Evolutionary conservation across 2,329 filamentous ascomycete genomes (phyloP).

Genomic region (Pseudogymnoascus destructans): DNA sequence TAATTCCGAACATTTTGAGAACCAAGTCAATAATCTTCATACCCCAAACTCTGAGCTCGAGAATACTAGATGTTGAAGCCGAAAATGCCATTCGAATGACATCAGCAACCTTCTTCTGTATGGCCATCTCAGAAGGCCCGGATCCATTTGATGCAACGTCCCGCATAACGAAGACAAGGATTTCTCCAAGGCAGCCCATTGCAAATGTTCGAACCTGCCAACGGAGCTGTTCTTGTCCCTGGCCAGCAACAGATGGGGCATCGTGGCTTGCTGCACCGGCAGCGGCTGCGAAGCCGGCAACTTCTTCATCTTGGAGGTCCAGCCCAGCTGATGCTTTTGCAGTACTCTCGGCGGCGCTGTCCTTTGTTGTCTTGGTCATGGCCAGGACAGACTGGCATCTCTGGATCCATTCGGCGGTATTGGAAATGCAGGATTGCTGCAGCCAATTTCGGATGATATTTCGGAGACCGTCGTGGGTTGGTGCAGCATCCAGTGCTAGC

Average conservation of each 20-base stretch:
- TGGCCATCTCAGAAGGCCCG: conserved; percentile 59
- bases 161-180: conserved; percentile 66
- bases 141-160: conserved; percentile 67
- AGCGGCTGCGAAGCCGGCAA: conserved; percentile 82
- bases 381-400: conserved; percentile 80
- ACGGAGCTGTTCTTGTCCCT: conserved; percentile 74
- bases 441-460: conserved; percentile 91
- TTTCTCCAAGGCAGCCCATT: conserved; percentile 74
- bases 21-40: conserved; percentile 89
- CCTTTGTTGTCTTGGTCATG: conserved; percentile 61
- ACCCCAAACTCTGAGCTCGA: conserved; percentile 80
- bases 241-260: conserved; percentile 35
- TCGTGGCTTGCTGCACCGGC: conserved; percentile 45
- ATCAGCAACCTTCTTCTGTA: conserved; percentile 78
- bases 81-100: conserved; percentile 96
- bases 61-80: conserved; percentile 83
- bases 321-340: conserved; percentile 41
- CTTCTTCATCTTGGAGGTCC: conserved; percentile 93
- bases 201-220: conserved; percentile 96
- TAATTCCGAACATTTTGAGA: conserved; percentile 90
- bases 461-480: conserved; percentile 65
- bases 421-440: conserved; percentile 68
- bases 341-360: conserved; percentile 34
- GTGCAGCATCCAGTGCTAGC: conserved; percentile 69
- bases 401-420: conserved; percentile 77